These are phyloP conservation scores for Elsinoe ampelina DNA, from an alignment of 2,329 filamentous ascomycete genomes.

Conservation along the genomic window DNA sequence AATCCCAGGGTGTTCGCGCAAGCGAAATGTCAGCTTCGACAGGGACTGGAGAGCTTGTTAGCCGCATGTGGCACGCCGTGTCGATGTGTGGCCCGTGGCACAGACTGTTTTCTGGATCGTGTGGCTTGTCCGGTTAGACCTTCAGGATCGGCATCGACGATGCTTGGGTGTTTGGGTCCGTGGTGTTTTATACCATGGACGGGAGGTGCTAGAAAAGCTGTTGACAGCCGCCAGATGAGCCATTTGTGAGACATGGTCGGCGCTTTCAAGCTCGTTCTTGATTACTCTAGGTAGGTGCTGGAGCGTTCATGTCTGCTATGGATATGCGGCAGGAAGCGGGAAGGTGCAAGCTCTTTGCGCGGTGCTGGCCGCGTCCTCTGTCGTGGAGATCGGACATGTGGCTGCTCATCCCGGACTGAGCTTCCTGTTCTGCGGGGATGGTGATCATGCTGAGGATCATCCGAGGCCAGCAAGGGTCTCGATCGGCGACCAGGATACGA, in stretches of 20 bases:
- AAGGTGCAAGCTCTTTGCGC: conserved; percentile 4
- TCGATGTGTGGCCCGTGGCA: conserved; percentile 8
- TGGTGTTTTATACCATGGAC: not conserved
- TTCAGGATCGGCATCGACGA: conserved; percentile 5
- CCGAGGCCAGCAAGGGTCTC: not conserved
- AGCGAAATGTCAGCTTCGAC: not conserved
- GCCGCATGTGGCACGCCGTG: not conserved
- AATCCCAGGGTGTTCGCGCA: conserved; percentile 7
- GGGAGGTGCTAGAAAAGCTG: not conserved
- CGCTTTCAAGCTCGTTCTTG: not conserved
- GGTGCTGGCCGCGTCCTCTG: not conserved
- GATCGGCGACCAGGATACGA: conserved; percentile 6
- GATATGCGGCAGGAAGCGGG: not conserved
- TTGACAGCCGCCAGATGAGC: not conserved
- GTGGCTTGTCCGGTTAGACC: conserved; percentile 5
- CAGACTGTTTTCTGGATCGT: conserved; percentile 5
- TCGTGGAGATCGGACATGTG: not conserved
- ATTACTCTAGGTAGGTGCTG: no score
- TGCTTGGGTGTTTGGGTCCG: not conserved
- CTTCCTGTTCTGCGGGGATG: not conserved
- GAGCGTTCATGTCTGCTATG: not conserved
- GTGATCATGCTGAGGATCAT: conserved; percentile 4
- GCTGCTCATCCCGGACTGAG: not conserved
- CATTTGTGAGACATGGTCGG: not conserved
- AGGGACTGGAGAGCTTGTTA: conserved; percentile 1